Conservation (phyloP, 345 rosid species). For the Stellera chamaejasme region DNA sequence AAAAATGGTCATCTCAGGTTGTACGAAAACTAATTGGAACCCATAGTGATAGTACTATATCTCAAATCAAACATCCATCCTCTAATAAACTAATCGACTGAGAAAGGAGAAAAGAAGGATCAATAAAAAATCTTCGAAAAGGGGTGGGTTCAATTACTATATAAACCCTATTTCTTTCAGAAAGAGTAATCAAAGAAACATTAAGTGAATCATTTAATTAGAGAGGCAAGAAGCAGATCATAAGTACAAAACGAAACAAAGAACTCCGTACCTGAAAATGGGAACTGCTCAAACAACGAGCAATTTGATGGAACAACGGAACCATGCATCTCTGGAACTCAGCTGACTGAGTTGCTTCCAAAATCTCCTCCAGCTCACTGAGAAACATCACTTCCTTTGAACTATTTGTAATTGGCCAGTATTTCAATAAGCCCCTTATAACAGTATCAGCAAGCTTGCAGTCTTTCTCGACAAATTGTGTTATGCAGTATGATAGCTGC, state of each 20-base stretch:
- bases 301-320: slow-evolving; percentile 54
- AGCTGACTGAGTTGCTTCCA: slow-evolving; percentile 63
- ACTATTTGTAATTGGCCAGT: slow-evolving; percentile 67
- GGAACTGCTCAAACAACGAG: slow-evolving; percentile 59
- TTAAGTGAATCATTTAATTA: neutral
- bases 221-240: neutral
- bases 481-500: slow-evolving; percentile 54
- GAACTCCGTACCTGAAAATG: slow-evolving; percentile 60
- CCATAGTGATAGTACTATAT: too few species aligned
- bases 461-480: slow-evolving; percentile 69
- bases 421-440: slow-evolving; percentile 51
- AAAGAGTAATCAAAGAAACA: neutral
- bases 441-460: slow-evolving; percentile 61
- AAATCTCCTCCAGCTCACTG: slow-evolving; percentile 61
- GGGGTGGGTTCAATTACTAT: neutral
- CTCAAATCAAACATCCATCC: too few species aligned
- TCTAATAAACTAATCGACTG: neutral
- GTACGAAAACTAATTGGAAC: too few species aligned
- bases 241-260: neutral
- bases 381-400: slow-evolving; percentile 69
- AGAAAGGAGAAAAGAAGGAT: neutral
- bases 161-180: neutral
- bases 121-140: neutral
- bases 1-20: too few species aligned
- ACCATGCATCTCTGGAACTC: slow-evolving; percentile 71